Evolutionary conservation across 495 filamentous ascomycete genomes (phyloP), one percentile per base, ranked within the genome.

Genomic region (Bathelium albidoporum): DNA sequence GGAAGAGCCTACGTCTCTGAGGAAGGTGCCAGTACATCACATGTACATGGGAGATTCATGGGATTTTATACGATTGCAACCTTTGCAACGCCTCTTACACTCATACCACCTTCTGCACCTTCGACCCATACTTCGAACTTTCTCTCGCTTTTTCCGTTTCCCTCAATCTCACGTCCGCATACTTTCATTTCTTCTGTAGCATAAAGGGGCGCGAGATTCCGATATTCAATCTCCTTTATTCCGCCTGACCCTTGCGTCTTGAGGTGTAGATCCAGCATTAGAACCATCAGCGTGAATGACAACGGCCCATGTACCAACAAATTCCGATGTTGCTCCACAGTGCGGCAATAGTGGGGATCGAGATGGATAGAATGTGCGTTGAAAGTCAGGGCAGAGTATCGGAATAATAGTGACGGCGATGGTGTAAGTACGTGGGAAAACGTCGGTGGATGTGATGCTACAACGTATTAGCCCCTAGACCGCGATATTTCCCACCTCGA

Each of bases 351-450:
- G 18, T 77, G 62, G 2, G 79, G 81, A 71, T 95, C 89, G n/a
- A 94, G 79, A 68, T 96, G 91, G 62, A 95, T 95, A 5, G 79
- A 76, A 70, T 95, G 91, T 5, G 89, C 88, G 72, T 96, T 96
- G 80, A 88, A 90, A 4, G 87, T 90, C 20, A 96, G 80, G 0
- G 89, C 89, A 32, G 85, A 89, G 75, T 88, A 95, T n/a, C 89
- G 84, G 74, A 91, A 93, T 32, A 96, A 81, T 0, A 95, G 78
- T 26, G 80, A 75, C 2, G 80, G 75, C 18, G 84, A 85, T 0
- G 89, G 89, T 0, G 69, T 76, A 18, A 95, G 75, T 1, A 73
- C 75, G 70, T 87, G 81, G 29, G 49, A 55, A 20, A 55, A 55
- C 22, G 49, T 55, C 49, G 49, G 49, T 9, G 49, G 49, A 55